Evolutionary conservation across 75 land plant genomes (phyloP), one percentile per base, ranked within the genome.

Genomic region (Picea glauca): DNA sequence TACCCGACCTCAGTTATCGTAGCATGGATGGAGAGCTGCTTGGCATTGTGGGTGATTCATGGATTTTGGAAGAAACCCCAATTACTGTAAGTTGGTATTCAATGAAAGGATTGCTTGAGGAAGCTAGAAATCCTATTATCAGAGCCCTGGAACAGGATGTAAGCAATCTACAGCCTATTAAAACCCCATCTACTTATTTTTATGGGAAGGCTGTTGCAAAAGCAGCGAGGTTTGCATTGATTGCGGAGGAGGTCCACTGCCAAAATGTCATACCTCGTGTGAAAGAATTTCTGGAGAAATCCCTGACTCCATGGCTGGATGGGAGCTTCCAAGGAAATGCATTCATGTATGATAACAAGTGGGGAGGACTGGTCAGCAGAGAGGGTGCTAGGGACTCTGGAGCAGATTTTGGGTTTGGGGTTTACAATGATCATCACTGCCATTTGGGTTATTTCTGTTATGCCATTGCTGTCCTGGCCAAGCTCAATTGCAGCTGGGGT

Each of bases 1-100:
- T 46, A 46, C 50, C 15, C 7, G 18, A n/a, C 63, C 63, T 95
- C 58, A 77, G 76, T 70, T 93, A 85, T 40, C 63, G 76, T 1
- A 96, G 99, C 80, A 87, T 96, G 56, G 99, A 96, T 76, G 99
- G 99, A 4, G 85, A 82, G 0, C 89, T 96, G 32, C 90, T 90
- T 15, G 98, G 96, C 31, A 83, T 93, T 20, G 96, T 91, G 18
- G 96, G 96, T 0, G 87, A 90, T 78, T 82, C 84, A 2, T 96
- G 98, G 98, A 75, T 67, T 15, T 61, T 96, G 85, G 66, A 77
- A 20, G 78, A 78, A 9, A 78, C 78, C 13, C 84, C 85, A 0
- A 57, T 93, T 8, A 61, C 86, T 6, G 60, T 83, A 17, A 23
- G 58, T 17, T 83, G 85, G 85, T 30, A 83, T 62, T 83, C 85